phyloP scores from a whole-genome alignment of 805 yeast genomes.

The Lipomyces starkeyi region DNA sequence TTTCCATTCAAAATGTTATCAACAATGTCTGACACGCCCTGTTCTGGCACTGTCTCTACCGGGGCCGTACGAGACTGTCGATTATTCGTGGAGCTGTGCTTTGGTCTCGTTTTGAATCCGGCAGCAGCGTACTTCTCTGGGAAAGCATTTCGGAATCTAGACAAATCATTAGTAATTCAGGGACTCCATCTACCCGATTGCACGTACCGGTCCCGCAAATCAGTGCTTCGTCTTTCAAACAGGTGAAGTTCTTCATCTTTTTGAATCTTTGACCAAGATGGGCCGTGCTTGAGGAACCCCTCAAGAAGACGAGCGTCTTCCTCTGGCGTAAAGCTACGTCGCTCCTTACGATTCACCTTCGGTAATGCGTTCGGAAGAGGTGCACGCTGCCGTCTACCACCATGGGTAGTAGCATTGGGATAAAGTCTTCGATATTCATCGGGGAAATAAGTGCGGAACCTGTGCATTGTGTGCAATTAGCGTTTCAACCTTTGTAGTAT shows the following conservation, averaged over 20 bases:
- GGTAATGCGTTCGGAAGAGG: slow-evolving; percentile 43
- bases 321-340: slow-evolving; percentile 51
- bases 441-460: slow-evolving; percentile 54
- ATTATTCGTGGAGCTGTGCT: slow-evolving; percentile 19
- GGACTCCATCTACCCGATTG: background rate
- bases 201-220: slow-evolving; percentile 49
- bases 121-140: slow-evolving; percentile 53
- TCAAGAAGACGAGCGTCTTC: slow-evolving; percentile 52
- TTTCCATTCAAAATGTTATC: slow-evolving; percentile 26
- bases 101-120: slow-evolving; percentile 48
- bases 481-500: background rate
- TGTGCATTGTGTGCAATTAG: slow-evolving; percentile 5
- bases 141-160: slow-evolving; percentile 51
- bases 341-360: slow-evolving; percentile 53
- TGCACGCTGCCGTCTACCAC: slow-evolving; percentile 40
- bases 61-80: slow-evolving; percentile 36
- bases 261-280: slow-evolving; percentile 55
- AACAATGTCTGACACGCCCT: slow-evolving; percentile 18
- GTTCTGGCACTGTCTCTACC: slow-evolving; percentile 14
- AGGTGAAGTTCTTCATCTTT: slow-evolving; percentile 49
- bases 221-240: slow-evolving; percentile 51
- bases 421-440: slow-evolving; percentile 53
- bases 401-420: slow-evolving; percentile 55
- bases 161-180: background rate
- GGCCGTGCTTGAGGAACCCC: slow-evolving; percentile 52